Evolutionary conservation across 2,329 filamentous ascomycete species (phyloP).

Genomic region (Botryotinia calthae): DNA sequence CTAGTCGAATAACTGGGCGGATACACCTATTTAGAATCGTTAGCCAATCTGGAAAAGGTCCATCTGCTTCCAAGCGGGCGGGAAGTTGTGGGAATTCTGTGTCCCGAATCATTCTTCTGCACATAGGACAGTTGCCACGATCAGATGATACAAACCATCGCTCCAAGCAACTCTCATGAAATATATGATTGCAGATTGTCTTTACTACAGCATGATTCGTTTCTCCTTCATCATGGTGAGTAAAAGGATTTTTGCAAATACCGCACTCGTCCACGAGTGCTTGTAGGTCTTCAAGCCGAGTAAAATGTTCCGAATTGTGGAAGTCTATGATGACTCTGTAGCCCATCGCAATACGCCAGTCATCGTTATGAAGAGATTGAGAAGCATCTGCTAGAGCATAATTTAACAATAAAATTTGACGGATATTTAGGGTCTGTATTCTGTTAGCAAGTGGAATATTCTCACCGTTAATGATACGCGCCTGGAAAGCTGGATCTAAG

Average conservation of each 20-base stretch:
- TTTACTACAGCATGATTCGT: not conserved
- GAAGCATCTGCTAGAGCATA: not conserved
- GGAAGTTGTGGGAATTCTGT: not conserved
- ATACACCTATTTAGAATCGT: not conserved
- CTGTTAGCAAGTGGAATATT: not conserved
- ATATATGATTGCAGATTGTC: not conserved
- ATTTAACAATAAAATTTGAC: not conserved
- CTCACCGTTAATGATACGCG: not conserved
- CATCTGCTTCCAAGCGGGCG: not conserved
- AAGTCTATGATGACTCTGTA: not conserved
- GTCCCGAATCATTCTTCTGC: not conserved
- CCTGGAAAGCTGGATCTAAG: not conserved
- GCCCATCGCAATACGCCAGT: not conserved
- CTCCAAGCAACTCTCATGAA: not conserved
- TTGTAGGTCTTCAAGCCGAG: not conserved
- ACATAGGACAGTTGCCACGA: not conserved
- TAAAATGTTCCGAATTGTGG: not conserved
- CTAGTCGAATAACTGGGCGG: not conserved
- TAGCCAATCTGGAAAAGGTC: not conserved
- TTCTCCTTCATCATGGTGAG: not conserved
- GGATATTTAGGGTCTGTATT: not conserved
- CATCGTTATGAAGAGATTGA: not conserved
- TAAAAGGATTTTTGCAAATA: not conserved
- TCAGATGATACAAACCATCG: not conserved
- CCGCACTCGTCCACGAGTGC: not conserved